Base-by-base conservation (phyloP, 1,139 yeast species). In the Saccharomyces hybrid region DNA sequence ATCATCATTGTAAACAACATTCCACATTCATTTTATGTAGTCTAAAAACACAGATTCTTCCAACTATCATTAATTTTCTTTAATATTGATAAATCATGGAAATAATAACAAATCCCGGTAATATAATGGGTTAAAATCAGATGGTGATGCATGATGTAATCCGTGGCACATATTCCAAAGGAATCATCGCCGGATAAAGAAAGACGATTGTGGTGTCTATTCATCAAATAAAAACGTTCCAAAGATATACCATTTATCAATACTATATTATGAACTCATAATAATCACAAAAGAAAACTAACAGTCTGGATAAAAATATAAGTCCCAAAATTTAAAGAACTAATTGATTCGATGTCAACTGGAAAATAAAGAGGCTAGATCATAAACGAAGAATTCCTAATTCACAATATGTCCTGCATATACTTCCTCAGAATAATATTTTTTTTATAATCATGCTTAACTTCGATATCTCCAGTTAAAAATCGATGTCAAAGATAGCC, bases 341-440 rank as follows among this genome's bases (percentile, higher is more conserved):
- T 16, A 8, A 16, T 38, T 38, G 26, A 38, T 16, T 6, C 19
- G 26, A 28, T 27, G 38, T 49, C 50, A 51, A 51, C 44, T 53
- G 28, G 32, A 51, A 49, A 51, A 50, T 8, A 29, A 42, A 34
- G 34, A 34, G 26, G 31, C 14, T 54, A 55, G 64, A 63, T 68
- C 71, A 68, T 68, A 68, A 68, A 68, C 71, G 71, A 68, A 68
- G 71, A 68, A 68, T 68, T 68, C 71, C 71, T 68, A 64, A 63
- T 53, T 68, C 64, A 68, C 71, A 67, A 67, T 67, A 56, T 61
- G 66, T 68, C 71, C 71, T 68, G 71, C 71, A 68, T 68, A 59
- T 68, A 66, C 71, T 61, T 68, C 71, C 71, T 68, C 71, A 68
- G 71, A 58, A 57, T 61, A 63, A 60, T 58, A 60, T 54, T 56